Conservation (phyloP, 441 rosid species). For the Hura crepitans region DNA sequence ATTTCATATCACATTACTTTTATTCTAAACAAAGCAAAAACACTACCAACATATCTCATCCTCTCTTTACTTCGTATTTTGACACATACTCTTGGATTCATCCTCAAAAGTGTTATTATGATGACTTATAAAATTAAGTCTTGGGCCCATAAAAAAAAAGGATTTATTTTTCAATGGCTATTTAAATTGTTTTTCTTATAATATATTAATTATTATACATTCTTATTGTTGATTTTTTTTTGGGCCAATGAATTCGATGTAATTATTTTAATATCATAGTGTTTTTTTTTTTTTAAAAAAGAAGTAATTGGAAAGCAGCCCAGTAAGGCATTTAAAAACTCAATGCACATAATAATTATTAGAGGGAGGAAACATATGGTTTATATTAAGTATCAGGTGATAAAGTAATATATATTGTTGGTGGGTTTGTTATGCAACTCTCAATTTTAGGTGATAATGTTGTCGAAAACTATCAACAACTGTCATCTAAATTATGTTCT, state of each 20-base stretch:
- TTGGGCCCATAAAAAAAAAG: neutral
- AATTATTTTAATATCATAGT: too few relatives aligned
- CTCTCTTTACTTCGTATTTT: conserved; percentile 11
- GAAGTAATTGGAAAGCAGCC: neutral
- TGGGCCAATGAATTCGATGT: too few relatives aligned
- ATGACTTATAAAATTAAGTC: neutral
- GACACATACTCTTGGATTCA: neutral
- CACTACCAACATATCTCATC: conserved; percentile 7
- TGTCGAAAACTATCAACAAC: neutral
- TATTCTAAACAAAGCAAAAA: conserved; percentile 36
- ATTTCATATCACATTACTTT: conserved; percentile 27
- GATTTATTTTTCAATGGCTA: neutral
- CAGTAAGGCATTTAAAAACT: neutral
- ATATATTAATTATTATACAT: too few relatives aligned
- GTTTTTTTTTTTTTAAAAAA: neutral
- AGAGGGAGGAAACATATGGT: conserved; percentile 1
- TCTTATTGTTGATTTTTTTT: too few relatives aligned
- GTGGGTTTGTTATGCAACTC: neutral
- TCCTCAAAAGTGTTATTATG: conserved; percentile 15
- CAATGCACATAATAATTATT: neutral
- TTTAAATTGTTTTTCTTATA: too few relatives aligned
- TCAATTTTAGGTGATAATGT: neutral
- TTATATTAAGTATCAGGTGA: conserved; percentile 15
- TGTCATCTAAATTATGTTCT: neutral
- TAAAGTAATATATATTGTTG: neutral